Evolutionary conservation across 176 grass and related monocot genomes (phyloP), one percentile per base, ranked within the genome.

Genomic region (Zoysia pacifica): DNA sequence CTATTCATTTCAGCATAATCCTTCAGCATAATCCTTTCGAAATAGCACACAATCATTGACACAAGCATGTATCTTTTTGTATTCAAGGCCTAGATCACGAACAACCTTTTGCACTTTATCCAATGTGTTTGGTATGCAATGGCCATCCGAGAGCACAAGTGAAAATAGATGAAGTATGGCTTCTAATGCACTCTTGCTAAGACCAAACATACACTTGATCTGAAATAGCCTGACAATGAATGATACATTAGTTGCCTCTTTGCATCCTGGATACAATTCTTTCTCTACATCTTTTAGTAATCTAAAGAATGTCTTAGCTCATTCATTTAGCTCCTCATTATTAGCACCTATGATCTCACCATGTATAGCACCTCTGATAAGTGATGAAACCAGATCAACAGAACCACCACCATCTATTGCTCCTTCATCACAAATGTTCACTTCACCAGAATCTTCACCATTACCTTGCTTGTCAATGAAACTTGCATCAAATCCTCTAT

Each of bases 241-340:
- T 50, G 68, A 71, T 36, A 71, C 7, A 1, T 70, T 49, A 50
- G 45, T 50, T 5, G 20, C 47, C 19, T 70, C 68, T 28, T 71
- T 51, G 68, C 68, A 71, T 14, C 68, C 68, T 7, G 47, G 68
- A 35, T 71, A 66, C 14, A 66, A 41, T 42, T 66, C 63, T 39
- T 16, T 66, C 13, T 66, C 12, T 1, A 6, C 38, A 19, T 50
- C 46, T 11, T 6, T 49, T 51, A 51, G 8, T 8, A 71, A 37
- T 7, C 15, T 7, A 71, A 51, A 51, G 11, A 71, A 71, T 35
- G 20, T 6, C 46, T 50, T 71, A 6, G 46, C 68, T 1, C 10
- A 5, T 36, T 51, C 68, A 71, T 71, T 50, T 37, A 20, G 47
- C 20, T 71, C 11, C 7, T 71, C 45, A 36, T 7, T 13, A 15